Percentiles rank a stretch among this genome's conserved stretches.
These are phyloP conservation scores for Luzula sylvatica DNA, from an alignment of 176 grass and related monocot species.

Conservation along the genomic window DNA sequence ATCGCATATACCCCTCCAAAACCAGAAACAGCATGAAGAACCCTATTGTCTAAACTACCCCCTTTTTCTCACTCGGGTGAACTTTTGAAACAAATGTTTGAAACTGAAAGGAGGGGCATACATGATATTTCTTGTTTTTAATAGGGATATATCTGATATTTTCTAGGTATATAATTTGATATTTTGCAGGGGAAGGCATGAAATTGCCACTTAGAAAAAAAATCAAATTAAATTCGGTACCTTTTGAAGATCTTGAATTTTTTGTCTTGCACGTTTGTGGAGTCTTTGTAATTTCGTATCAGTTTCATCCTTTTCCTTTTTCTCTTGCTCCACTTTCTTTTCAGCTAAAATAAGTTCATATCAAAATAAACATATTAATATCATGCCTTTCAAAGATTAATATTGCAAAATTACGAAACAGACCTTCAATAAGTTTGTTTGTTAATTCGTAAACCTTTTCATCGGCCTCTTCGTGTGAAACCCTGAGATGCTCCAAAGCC, in stretches of 20 bases:
- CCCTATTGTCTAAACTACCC: too few relatives aligned
- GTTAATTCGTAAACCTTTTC: conserved; percentile 68
- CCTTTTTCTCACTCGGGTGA: too few relatives aligned
- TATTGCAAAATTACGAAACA: conserved; percentile 15
- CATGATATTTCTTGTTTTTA: too few relatives aligned
- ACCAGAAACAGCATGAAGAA: too few relatives aligned
- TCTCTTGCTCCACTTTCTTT: conserved; percentile 74
- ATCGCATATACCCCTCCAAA: too few relatives aligned
- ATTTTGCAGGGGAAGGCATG: too few relatives aligned
- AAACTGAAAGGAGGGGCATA: too few relatives aligned
- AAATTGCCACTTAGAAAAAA: background rate
- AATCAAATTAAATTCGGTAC: conserved; percentile 27
- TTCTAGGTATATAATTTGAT: too few relatives aligned
- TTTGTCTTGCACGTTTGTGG: conserved; percentile 94
- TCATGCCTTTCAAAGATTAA: background rate
- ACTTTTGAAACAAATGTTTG: too few relatives aligned
- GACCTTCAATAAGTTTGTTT: conserved; percentile 73
- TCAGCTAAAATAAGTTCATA: conserved; percentile 54
- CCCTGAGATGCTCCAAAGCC: conserved; percentile 73
- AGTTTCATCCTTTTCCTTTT: conserved; percentile 87
- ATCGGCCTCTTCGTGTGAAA: conserved; percentile 60
- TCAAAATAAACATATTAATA: background rate
- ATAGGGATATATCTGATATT: too few relatives aligned
- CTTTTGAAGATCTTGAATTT: conserved; percentile 96
- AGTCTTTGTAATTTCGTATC: conserved; percentile 96